Conservation (phyloP, 2,329 filamentous ascomycete species). For the Colletotrichum sp. region DNA sequence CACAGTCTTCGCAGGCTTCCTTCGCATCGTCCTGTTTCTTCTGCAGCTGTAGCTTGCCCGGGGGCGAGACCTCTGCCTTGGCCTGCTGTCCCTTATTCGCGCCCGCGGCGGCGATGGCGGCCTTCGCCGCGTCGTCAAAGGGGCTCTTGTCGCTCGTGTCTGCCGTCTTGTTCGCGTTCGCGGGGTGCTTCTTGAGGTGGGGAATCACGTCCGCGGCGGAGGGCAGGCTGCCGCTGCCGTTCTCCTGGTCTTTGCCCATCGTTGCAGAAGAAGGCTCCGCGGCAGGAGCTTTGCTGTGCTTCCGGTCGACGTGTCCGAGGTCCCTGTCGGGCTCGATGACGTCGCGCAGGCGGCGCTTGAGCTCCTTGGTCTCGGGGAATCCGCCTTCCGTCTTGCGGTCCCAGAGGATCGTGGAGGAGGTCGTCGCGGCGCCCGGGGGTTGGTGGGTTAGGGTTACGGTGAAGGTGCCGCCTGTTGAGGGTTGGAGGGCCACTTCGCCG, state of each 20-base stretch:
- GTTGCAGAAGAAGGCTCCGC: neutral
- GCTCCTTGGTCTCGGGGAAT: constrained; percentile 91
- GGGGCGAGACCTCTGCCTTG: neutral
- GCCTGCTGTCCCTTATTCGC: constrained; percentile 20
- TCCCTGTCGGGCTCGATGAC: constrained; percentile 79
- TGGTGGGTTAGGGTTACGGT: constrained; percentile 67
- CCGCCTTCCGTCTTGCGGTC: constrained; percentile 86
- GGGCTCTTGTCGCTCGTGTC: neutral
- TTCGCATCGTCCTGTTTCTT: neutral
- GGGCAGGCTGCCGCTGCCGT: neutral
- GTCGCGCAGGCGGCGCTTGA: constrained; percentile 85
- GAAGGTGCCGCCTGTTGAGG: constrained; percentile 85
- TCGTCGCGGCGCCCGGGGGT: constrained; percentile 25
- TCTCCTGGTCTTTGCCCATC: neutral
- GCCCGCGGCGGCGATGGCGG: constrained; percentile 8
- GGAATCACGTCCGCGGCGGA: neutral
- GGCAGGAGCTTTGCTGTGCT: constrained; percentile 31
- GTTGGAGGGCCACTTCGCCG: constrained; percentile 87
- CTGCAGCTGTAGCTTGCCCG: neutral
- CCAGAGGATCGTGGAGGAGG: constrained; percentile 72
- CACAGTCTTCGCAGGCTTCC: constrained; percentile 18
- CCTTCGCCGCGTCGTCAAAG: constrained; percentile 5
- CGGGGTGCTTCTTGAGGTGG: constrained; percentile 13
- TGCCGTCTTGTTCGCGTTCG: neutral
- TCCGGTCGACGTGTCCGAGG: constrained; percentile 80